Percentiles rank a stretch among this genome's conserved stretches.
These are phyloP conservation scores for Corylus heterophylla DNA, from an alignment of 306 rosid genomes.

Conservation along the genomic window DNA sequence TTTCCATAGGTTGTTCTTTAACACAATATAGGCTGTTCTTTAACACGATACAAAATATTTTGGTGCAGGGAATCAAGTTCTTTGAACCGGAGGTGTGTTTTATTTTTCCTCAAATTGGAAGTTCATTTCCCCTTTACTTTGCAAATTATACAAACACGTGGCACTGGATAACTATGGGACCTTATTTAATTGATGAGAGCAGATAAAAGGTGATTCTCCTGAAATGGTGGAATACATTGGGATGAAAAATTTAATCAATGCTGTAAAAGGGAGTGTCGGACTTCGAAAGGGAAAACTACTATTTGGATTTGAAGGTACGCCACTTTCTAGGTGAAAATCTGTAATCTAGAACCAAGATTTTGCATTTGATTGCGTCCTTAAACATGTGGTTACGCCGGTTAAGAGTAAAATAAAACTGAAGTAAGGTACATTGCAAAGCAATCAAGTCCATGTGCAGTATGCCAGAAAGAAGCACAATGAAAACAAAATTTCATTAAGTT, in stretches of 20 bases:
- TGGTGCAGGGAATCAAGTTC: conserved; percentile 89
- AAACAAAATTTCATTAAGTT: background rate
- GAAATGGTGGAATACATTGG: conserved; percentile 89
- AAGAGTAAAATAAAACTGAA: conserved; percentile 4
- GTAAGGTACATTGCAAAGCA: background rate
- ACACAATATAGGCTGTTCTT: conserved; percentile 23
- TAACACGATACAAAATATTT: conserved; percentile 27
- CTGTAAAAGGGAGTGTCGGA: conserved; percentile 72
- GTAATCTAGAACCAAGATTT: conserved; percentile 22
- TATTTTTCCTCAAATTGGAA: conserved; percentile 28
- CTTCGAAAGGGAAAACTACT: conserved; percentile 69
- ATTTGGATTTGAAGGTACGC: conserved; percentile 83
- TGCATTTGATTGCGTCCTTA: conserved; percentile 7
- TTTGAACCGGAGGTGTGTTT: conserved; percentile 92
- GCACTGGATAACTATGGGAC: conserved; percentile 9
- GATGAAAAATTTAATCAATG: conserved; percentile 80
- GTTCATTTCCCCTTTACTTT: conserved; percentile 20
- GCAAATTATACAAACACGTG: conserved; percentile 1
- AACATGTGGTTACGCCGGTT: background rate
- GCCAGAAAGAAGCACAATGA: background rate
- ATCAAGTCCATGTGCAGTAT: background rate
- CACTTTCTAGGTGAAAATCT: conserved; percentile 13
- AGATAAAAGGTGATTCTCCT: conserved; percentile 98
- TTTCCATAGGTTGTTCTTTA: conserved; percentile 18
- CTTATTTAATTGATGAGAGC: conserved; percentile 40